Conservation (phyloP, 2,329 filamentous ascomycete species). For the Botrytis fragariae region DNA sequence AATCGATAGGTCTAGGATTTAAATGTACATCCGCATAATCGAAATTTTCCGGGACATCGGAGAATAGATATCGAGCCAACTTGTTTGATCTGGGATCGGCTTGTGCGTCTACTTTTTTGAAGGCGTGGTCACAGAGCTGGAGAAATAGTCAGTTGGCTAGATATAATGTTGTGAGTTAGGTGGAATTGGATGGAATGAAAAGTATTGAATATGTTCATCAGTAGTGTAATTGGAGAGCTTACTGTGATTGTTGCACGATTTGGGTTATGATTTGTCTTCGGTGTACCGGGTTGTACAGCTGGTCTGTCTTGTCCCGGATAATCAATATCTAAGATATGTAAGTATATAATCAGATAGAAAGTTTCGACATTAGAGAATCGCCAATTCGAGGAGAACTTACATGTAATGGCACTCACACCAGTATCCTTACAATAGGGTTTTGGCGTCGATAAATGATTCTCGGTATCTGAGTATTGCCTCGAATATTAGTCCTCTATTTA, state of each 20-base stretch:
- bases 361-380: background rate
- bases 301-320: background rate
- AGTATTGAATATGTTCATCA: accelerated
- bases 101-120: background rate
- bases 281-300: background rate
- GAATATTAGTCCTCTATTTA: background rate
- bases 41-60: background rate
- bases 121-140: background rate
- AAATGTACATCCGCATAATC: background rate
- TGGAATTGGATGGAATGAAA: background rate
- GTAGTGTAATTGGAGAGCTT: background rate
- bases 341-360: background rate
- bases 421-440: background rate
- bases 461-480: background rate
- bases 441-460: background rate
- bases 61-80: background rate
- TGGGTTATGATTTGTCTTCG: background rate
- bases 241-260: background rate
- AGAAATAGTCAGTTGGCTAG: background rate
- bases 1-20: background rate
- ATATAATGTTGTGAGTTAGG: background rate
- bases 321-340: background rate
- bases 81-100: background rate
- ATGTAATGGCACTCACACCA: background rate
- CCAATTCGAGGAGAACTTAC: background rate